Base-by-base conservation (phyloP, 179 eudicot species). In the Drosera spatulata region DNA sequence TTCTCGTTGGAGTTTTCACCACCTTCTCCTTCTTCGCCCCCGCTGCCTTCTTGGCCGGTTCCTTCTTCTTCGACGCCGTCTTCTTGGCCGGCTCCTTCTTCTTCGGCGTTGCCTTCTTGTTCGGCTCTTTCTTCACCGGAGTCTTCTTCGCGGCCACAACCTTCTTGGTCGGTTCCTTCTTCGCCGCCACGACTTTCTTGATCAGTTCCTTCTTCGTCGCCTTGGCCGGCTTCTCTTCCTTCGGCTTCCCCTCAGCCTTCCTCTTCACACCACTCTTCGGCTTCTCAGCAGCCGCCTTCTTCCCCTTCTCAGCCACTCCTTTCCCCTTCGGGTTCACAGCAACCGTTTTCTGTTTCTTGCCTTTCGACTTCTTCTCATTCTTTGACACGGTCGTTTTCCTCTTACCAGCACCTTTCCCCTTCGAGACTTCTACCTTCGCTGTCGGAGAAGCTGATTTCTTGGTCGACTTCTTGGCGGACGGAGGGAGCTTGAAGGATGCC, bases 401-500 rank as follows among this genome's bases (percentile, higher is more conserved):
- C 15, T 43, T 42, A 40, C 11, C 10, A 37, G 58, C 43, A 9
- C 52, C 10, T 5, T 39, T 3, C 13, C 62, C 6, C 40, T 71
- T 64, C 64, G 33, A 22, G 33, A 22, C 33, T 22, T 61, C 61
- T 11, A 38, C 39, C 47, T 60, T 9, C n/a, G 44, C 13, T 10
- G 41, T 3, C 6, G 47, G 33, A 22, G 33, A 22, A 43, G 70
- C 55, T 1, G 66, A 0, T 0, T 68, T 5, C 53, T 66, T 67
- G 12, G 69, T 52, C 53, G 1, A 22, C 33, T 22, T 22, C 66
- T 49, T 0, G 64, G 37, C 37, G 65, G 7, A 2, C 69, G 71
- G n/a, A 48, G 85, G 68, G 46, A 83, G 70, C 69, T 83, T 83
- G 75, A 43, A 83, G 0, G 89, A 83, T 9, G 56, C 71, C 45